Conservation (phyloP, 2,329 filamentous ascomycete species). For the Aspergillus ibericus region DNA sequence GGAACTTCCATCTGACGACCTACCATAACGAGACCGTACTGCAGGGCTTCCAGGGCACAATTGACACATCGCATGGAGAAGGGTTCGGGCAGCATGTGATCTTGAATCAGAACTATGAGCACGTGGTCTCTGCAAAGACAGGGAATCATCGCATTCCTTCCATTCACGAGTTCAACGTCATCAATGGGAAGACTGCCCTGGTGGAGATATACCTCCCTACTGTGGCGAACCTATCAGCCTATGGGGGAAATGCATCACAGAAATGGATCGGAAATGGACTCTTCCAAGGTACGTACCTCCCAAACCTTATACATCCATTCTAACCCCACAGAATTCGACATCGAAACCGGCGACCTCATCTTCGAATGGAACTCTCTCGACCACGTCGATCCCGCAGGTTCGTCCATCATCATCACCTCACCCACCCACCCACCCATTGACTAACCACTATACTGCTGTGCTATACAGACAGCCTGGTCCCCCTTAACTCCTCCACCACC, state of each 20-base stretch:
- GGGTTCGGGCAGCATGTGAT: slow-evolving; percentile 57
- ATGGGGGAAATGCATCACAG: slow-evolving; percentile 50
- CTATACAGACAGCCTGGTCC: slow-evolving; percentile 49
- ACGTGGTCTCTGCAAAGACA: slow-evolving; percentile 54
- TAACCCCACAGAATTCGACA: slow-evolving; percentile 41
- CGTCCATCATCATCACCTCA: too few species aligned
- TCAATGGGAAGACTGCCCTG: slow-evolving; percentile 54
- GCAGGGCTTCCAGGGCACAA: slow-evolving; percentile 56
- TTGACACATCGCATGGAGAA: slow-evolving; percentile 54
- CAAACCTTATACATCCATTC: neutral
- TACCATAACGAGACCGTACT: slow-evolving; percentile 56
- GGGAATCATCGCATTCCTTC: slow-evolving; percentile 50
- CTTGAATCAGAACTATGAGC: slow-evolving; percentile 57
- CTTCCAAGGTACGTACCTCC: slow-evolving; percentile 49
- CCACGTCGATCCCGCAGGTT: slow-evolving; percentile 54
- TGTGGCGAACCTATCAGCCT: slow-evolving; percentile 46
- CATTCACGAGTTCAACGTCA: slow-evolving; percentile 58
- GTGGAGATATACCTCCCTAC: slow-evolving; percentile 57
- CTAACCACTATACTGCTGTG: too few species aligned
- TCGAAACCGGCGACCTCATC: slow-evolving; percentile 55
- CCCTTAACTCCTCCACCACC: slow-evolving; percentile 49
- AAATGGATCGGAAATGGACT: slow-evolving; percentile 59
- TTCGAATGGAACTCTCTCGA: slow-evolving; percentile 63
- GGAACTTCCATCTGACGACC: slow-evolving; percentile 52
- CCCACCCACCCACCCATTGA: neutral